A percentile compares a stretch with the other conserved stretches of the same genome.
Evolutionary conservation across 306 rosid species (phyloP).

Genomic region (Erythrophleum fordii): DNA sequence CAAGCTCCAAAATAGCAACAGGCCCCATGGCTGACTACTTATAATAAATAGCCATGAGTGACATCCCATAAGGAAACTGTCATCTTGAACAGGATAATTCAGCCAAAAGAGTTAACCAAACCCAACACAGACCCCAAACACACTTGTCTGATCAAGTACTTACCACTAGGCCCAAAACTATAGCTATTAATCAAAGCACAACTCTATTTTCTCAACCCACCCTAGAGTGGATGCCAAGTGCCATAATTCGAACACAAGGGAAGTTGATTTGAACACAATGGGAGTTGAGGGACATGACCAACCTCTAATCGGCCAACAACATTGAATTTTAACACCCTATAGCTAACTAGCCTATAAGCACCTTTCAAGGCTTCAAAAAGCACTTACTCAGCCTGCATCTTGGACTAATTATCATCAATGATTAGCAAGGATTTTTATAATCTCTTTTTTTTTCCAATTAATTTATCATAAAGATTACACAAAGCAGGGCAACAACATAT

Average conservation of each 20-base stretch:
- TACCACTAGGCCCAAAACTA: background rate
- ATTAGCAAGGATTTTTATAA: background rate
- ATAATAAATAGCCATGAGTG: background rate
- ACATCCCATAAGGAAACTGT: slow-evolving; percentile 10
- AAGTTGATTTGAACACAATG: background rate
- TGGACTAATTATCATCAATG: slow-evolving; percentile 5
- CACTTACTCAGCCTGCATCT: background rate
- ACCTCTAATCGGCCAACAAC: background rate
- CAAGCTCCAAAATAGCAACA: slow-evolving; percentile 33
- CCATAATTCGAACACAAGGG: background rate
- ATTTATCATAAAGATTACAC: background rate
- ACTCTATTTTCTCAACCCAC: background rate
- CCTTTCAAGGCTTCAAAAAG: slow-evolving; percentile 9
- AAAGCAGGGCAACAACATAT: background rate
- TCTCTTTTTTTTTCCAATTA: too few relatives aligned
- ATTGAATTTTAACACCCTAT: slow-evolving; percentile 18
- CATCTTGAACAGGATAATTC: slow-evolving; percentile 9
- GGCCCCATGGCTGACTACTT: slow-evolving; percentile 5
- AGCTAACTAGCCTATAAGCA: slow-evolving; percentile 6
- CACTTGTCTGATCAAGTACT: background rate
- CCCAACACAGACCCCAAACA: slow-evolving; percentile 12
- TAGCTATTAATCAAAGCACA: background rate
- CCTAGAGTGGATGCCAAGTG: background rate
- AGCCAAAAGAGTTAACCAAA: slow-evolving; percentile 14
- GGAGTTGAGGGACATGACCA: background rate